Evolutionary conservation across 2,329 filamentous ascomycete genomes (phyloP).

Genomic region (Lasiodiplodia theobromae): DNA sequence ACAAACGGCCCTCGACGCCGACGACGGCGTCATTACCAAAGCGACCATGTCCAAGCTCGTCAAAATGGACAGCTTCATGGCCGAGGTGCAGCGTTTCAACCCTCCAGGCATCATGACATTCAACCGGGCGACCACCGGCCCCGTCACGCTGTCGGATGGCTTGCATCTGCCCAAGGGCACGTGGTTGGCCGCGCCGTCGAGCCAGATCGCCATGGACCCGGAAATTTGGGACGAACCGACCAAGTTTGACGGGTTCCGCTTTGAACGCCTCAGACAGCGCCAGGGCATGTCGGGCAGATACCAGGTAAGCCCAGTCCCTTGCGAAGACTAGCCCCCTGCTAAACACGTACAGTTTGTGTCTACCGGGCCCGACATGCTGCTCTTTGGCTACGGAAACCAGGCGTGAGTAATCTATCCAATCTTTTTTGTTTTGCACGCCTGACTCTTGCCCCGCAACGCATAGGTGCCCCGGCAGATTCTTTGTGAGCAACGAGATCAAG

Average conservation of each 20-base stretch:
- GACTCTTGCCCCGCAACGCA: neutral
- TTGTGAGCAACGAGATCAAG: conserved; percentile 57
- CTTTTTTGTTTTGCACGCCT: neutral
- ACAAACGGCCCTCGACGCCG: conserved; percentile 30
- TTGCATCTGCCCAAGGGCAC: conserved; percentile 30
- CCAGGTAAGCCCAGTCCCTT: neutral
- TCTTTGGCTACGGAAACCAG: conserved; percentile 58
- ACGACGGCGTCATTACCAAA: conserved; percentile 28
- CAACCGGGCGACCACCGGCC: conserved; percentile 29
- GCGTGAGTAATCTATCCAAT: conserved; percentile 37
- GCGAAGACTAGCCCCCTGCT: neutral
- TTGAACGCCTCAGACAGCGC: conserved; percentile 26
- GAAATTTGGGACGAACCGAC: conserved; percentile 22
- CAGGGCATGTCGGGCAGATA: conserved; percentile 6
- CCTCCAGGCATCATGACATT: conserved; percentile 31
- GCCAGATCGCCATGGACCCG: conserved; percentile 20
- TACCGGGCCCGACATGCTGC: conserved; percentile 32
- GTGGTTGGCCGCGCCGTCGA: conserved; percentile 29
- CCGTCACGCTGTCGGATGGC: conserved; percentile 34
- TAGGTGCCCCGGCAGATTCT: conserved; percentile 57
- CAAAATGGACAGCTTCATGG: conserved; percentile 35
- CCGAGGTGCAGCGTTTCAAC: conserved; percentile 32
- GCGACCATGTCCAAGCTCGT: conserved; percentile 30
- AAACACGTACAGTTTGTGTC: conserved; percentile 6
- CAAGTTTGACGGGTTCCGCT: conserved; percentile 32